Percentiles rank a stretch among this genome's conserved stretches.
phyloP scores from a whole-genome alignment of 1,139 yeast genomes.

The Zygosaccharomyces sapae region DNA sequence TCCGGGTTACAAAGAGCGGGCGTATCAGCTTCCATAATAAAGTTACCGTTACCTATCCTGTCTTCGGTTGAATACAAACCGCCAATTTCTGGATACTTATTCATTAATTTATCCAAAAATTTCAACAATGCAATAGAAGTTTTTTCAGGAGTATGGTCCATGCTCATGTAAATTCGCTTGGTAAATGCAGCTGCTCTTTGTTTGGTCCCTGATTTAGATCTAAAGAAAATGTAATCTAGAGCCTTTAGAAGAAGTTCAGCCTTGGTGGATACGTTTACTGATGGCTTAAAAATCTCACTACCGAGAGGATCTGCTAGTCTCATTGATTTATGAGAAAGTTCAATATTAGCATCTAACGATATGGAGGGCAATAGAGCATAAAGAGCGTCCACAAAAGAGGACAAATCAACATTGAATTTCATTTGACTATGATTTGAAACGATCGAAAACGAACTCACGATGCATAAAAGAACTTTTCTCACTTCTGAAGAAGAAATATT shows the following conservation, averaged over 20 bases:
- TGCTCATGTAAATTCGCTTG: constrained; percentile 64
- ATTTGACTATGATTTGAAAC: constrained; percentile 67
- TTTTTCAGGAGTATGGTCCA: constrained; percentile 81
- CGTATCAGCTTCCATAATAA: constrained; percentile 60
- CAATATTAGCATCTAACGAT: constrained; percentile 77
- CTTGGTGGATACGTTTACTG: constrained; percentile 84
- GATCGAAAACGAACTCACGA: constrained; percentile 85
- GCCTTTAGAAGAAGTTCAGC: constrained; percentile 80
- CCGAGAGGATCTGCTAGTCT: constrained; percentile 74
- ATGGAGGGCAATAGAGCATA: constrained; percentile 63
- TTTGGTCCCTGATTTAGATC: constrained; percentile 66
- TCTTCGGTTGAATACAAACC: constrained; percentile 87
- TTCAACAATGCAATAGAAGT: constrained; percentile 73
- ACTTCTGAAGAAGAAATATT: constrained; percentile 40
- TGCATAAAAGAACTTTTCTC: constrained; percentile 73
- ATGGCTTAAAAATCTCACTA: constrained; percentile 48
- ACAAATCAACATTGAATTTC: constrained; percentile 61
- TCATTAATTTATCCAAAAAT: constrained; percentile 70
- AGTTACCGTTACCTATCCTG: constrained; percentile 71
- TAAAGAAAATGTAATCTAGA: constrained; percentile 76
- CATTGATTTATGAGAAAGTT: constrained; percentile 74
- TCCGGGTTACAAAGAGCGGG: constrained; percentile 78
- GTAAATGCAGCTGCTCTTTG: constrained; percentile 78
- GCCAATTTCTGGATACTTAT: constrained; percentile 62
- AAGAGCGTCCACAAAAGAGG: constrained; percentile 66